phyloP scores from a whole-genome alignment of 768 basidiomycete species.

The Gautieria morchelliformis region DNA sequence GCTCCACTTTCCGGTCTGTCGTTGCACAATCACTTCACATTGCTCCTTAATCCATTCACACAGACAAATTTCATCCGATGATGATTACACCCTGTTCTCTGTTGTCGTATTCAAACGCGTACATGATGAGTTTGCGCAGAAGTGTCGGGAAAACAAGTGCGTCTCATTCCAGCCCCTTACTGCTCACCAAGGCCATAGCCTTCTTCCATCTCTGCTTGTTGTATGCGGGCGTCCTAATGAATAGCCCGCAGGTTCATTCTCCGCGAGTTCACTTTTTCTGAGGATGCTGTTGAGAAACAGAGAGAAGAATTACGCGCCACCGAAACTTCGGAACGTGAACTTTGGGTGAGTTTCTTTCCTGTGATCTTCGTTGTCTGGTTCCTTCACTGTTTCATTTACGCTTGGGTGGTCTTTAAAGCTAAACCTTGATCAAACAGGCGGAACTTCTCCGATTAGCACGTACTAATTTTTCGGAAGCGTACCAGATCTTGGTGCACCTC shows the following conservation, averaged over 20 bases:
- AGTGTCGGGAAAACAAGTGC: slow-evolving; percentile 91
- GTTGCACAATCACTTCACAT: neutral
- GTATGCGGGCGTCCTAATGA: slow-evolving; percentile 1
- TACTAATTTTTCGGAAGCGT: slow-evolving; percentile 95
- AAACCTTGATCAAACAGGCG: slow-evolving; percentile 40
- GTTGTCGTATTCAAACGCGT: slow-evolving; percentile 87
- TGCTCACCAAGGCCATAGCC: neutral
- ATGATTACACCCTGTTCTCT: slow-evolving; percentile 78
- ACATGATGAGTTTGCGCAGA: slow-evolving; percentile 88
- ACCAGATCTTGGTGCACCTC: slow-evolving; percentile 87
- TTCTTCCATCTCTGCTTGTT: neutral
- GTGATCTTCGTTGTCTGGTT: neutral
- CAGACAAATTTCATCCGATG: slow-evolving; percentile 73
- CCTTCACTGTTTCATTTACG: neutral
- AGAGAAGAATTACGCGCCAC: slow-evolving; percentile 72
- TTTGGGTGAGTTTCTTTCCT: slow-evolving; percentile 64
- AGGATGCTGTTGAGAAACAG: slow-evolving; percentile 72
- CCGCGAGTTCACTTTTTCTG: slow-evolving; percentile 88
- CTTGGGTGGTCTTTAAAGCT: neutral
- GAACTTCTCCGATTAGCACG: slow-evolving; percentile 84
- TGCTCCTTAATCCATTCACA: neutral
- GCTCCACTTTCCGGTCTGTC: neutral
- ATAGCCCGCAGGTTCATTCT: slow-evolving; percentile 63
- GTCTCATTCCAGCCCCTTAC: slow-evolving; percentile 13
- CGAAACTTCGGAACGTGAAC: slow-evolving; percentile 84